Conservation (phyloP, 1,139 yeast genomes). For the Diutina mesorugosa region DNA sequence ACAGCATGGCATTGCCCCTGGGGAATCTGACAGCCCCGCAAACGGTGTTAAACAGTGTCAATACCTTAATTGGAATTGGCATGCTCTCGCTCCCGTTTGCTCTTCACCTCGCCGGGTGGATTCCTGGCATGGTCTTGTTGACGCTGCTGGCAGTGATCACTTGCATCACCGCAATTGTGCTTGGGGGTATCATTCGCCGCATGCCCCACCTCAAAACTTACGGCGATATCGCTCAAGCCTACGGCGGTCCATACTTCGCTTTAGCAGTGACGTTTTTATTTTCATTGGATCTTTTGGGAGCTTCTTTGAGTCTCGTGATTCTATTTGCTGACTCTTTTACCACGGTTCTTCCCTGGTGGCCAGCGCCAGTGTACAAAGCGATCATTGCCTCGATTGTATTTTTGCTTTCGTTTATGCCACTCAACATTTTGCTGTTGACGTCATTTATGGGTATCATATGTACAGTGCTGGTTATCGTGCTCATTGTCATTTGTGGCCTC, state of each 20-base stretch:
- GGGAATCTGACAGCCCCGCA: constrained; percentile 51
- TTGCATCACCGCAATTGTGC: constrained; percentile 49
- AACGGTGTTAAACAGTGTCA: constrained; percentile 78
- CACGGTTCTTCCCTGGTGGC: constrained; percentile 29
- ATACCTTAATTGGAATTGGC: constrained; percentile 79
- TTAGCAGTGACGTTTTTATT: constrained; percentile 58
- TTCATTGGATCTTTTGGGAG: constrained; percentile 66
- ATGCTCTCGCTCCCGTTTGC: constrained; percentile 77
- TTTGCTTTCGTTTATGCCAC: constrained; percentile 48
- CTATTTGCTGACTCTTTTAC: constrained; percentile 76
- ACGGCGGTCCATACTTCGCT: constrained; percentile 33
- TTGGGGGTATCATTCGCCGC: constrained; percentile 20
- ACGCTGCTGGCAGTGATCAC: constrained; percentile 50
- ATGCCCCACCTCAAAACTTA: constrained; percentile 25
- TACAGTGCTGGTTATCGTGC: constrained; percentile 48
- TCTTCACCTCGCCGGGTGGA: constrained; percentile 69
- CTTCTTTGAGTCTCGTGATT: constrained; percentile 63
- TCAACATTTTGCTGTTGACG: constrained; percentile 56
- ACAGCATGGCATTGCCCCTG: neutral
- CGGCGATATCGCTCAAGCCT: constrained; percentile 32
- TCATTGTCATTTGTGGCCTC: constrained; percentile 54
- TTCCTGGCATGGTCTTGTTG: constrained; percentile 45
- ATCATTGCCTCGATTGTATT: constrained; percentile 34
- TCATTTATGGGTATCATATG: constrained; percentile 66
- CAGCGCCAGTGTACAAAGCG: constrained; percentile 20